Percentiles rank a stretch among this genome's conserved stretches.
These are phyloP conservation scores for Cavenderia fasciculata DNA, from an alignment of 78 protist genomes.

Conservation along the genomic window DNA sequence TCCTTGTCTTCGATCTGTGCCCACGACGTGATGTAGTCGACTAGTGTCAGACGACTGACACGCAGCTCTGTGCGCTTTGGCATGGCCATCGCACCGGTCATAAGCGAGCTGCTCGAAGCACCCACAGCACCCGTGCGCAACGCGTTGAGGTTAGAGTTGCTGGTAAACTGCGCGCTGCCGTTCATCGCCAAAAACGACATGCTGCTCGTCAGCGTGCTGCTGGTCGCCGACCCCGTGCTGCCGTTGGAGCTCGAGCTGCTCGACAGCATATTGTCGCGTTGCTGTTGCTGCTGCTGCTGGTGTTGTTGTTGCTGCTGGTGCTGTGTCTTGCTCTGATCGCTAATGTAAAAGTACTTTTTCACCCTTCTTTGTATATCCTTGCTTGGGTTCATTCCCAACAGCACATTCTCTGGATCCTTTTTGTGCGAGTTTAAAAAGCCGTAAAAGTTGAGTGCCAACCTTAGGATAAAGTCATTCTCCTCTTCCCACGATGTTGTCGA, in stretches of 20 bases:
- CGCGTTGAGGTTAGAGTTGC: no score
- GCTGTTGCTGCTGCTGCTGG: background rate
- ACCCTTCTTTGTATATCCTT: slow-evolving; percentile 58
- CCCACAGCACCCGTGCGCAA: no score
- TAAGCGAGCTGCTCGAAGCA: no score
- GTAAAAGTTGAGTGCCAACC: slow-evolving; percentile 48
- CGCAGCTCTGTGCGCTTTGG: slow-evolving; percentile 56
- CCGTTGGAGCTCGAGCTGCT: background rate
- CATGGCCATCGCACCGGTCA: no score
- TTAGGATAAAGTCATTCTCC: slow-evolving; percentile 12
- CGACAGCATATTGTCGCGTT: background rate
- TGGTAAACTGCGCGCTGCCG: no score
- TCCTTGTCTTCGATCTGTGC: slow-evolving; percentile 34
- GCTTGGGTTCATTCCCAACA: slow-evolving; percentile 43
- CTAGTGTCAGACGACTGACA: slow-evolving; percentile 28
- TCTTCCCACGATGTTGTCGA: slow-evolving; percentile 19
- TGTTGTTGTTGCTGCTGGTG: background rate
- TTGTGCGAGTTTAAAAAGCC: slow-evolving; percentile 31
- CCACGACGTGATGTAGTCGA: slow-evolving; percentile 25
- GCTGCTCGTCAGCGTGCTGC: no score
- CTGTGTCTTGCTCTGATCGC: background rate
- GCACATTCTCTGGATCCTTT: slow-evolving; percentile 43
- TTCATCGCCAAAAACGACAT: no score
- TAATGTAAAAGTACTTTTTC: slow-evolving; percentile 53
- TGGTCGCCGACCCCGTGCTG: no score